Evolutionary conservation across 2,329 filamentous ascomycete genomes (phyloP).

Genomic region (Penicillium carneum): DNA sequence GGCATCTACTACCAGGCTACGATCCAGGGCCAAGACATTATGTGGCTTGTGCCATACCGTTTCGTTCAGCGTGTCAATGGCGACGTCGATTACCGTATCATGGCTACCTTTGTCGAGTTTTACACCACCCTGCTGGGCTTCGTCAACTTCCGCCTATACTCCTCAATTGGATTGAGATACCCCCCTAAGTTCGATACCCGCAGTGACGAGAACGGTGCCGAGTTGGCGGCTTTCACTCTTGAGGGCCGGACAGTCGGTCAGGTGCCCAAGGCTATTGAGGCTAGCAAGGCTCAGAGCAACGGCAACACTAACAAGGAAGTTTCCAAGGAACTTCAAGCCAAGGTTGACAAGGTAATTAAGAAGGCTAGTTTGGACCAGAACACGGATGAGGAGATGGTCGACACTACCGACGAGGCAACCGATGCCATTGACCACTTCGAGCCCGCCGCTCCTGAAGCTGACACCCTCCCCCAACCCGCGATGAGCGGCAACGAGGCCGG

Average conservation of each 20-base stretch:
- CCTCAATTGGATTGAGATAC: conserved; percentile 87
- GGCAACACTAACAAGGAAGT: conserved; percentile 62
- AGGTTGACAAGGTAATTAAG: conserved; percentile 65
- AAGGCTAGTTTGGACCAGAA: conserved; percentile 51
- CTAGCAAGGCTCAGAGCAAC: conserved; percentile 61
- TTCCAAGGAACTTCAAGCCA: conserved; percentile 73
- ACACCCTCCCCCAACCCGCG: conserved; percentile 81
- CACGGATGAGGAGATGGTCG: conserved; percentile 54
- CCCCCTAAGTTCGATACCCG: conserved; percentile 89
- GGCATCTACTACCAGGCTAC: conserved; percentile 99
- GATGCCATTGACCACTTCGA: conserved; percentile 90
- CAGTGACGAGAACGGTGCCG: conserved; percentile 88
- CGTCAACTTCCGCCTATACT: conserved; percentile 94
- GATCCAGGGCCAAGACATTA: conserved; percentile 93
- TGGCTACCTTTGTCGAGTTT: conserved; percentile 98
- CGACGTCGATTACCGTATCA: conserved; percentile 97
- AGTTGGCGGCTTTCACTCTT: conserved; percentile 87
- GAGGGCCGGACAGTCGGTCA: conserved; percentile 72
- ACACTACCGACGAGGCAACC: conserved; percentile 59
- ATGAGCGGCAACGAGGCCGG: conserved; percentile 70
- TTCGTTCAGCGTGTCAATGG: conserved; percentile 94
- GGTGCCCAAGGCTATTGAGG: conserved; percentile 59
- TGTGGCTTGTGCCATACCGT: conserved; percentile 97
- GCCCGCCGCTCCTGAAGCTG: conserved; percentile 80
- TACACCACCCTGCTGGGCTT: conserved; percentile 96